A percentile compares a stretch with the other conserved stretches of the same genome.
phyloP scores from a whole-genome alignment of 192 early-diverging fungal genomes.

The Coemansia sp. region DNA sequence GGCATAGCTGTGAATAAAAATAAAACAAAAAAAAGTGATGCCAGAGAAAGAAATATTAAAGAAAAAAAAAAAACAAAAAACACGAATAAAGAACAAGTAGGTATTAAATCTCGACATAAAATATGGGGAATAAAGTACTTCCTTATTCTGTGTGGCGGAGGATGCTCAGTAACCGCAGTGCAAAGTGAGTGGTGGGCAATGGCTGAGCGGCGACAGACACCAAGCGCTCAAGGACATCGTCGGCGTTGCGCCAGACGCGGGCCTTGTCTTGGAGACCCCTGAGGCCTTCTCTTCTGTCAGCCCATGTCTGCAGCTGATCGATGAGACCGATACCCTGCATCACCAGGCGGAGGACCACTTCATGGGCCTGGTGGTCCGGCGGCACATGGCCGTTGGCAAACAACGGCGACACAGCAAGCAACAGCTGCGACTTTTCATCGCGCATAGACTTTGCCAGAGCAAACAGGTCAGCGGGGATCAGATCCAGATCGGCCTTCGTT shows the following conservation, averaged over 20 bases:
- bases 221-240: constrained; percentile 48
- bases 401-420: constrained; percentile 17
- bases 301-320: constrained; percentile 56
- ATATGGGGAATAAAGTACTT: neutral
- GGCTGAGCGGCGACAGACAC: constrained; percentile 35
- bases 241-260: constrained; percentile 42
- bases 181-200: constrained; percentile 22
- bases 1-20: constrained; percentile 1
- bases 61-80: neutral
- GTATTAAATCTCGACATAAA: neutral
- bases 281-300: constrained; percentile 30
- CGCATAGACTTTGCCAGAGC: constrained; percentile 14
- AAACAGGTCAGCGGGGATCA: neutral
- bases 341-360: constrained; percentile 33
- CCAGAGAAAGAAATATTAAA: neutral
- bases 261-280: constrained; percentile 34
- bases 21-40: neutral
- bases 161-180: constrained; percentile 31
- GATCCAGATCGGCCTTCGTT: neutral
- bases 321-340: constrained; percentile 45
- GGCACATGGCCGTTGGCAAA: constrained; percentile 18
- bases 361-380: constrained; percentile 13
- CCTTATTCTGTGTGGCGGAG: constrained; percentile 15
- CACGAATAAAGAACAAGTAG: neutral
- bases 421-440: constrained; percentile 10